These are phyloP conservation scores for Phytophthora idaei DNA, from an alignment of 352 stramenopile species.

Conservation along the genomic window DNA sequence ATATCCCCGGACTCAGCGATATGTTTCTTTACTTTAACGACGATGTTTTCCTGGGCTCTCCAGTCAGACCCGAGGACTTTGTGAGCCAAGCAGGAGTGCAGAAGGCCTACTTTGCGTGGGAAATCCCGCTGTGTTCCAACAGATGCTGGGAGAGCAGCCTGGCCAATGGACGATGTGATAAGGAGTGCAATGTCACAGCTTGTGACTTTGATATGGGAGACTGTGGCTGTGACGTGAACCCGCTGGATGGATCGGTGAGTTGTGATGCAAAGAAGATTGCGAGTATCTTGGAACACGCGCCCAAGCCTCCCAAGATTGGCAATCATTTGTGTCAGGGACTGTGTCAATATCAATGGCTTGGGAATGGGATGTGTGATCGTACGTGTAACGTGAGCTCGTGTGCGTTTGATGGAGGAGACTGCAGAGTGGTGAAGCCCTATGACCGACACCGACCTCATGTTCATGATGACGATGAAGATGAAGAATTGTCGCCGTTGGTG, in stretches of 20 bases:
- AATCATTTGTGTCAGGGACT: conserved; percentile 72
- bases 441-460: conserved; percentile 15
- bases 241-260: conserved; percentile 46
- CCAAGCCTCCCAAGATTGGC: conserved; percentile 48
- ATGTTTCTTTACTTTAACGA: conserved; percentile 98
- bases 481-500: conserved; percentile 34
- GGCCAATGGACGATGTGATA: conserved; percentile 89
- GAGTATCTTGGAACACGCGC: conserved; percentile 55
- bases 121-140: conserved; percentile 88
- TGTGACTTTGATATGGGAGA: conserved; percentile 95
- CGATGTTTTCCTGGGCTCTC: conserved; percentile 93
- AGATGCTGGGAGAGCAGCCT: conserved; percentile 81
- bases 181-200: conserved; percentile 84
- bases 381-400: conserved; percentile 84
- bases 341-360: conserved; percentile 84
- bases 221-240: conserved; percentile 83
- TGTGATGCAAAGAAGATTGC: conserved; percentile 72
- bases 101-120: conserved; percentile 94
- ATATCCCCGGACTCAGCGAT: conserved; percentile 91
- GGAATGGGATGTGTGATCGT: conserved; percentile 78
- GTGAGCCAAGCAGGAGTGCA: conserved; percentile 84
- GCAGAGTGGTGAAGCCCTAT: conserved; percentile 40
- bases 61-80: conserved; percentile 93
- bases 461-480: conserved; percentile 22
- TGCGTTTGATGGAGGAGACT: conserved; percentile 88